Base-by-base conservation (phyloP, 345 rosid genomes). In the Lepidium sativum region DNA sequence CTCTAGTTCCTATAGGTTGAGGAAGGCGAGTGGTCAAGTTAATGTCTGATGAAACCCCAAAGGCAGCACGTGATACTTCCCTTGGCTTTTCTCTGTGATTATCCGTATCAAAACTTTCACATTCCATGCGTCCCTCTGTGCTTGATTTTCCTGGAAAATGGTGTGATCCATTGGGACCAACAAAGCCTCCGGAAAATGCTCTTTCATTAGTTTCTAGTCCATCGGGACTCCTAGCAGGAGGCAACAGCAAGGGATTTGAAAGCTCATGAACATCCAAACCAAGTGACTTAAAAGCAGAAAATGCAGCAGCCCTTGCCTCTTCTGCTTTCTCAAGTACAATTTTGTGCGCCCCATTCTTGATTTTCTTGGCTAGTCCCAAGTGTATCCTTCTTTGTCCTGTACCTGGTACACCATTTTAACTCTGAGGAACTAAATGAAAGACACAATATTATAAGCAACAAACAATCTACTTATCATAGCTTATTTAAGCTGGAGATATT, bases 321-420 rank as follows among this genome's bases (percentile, higher is more conserved):
- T 92, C 97, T 17, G 97, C 97, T 82, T 92, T 90, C 69, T 90
- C 97, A 66, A 90, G 86, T 62, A 92, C 99, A 80, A 92, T 86
- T 84, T 86, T 92, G 56, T 90, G 83, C 11, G 99, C 96, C 68
- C 92, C 95, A 75, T 84, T 89, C 79, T 84, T 92, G 37, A 92
- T 87, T 82, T 92, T 92, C 83, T 86, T 92, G 27, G 95, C 99
- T 71, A 87, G 79, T 57, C 99, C 95, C 70, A 90, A 57, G 8
- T 86, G 95, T 58, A 86, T 43, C 50, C 87, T 84, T 71, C 85
- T 83, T 75, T 89, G 97, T 67, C 88, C 91, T 60, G 84, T 67
- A 64, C 85, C 80, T 76, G 80, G 84, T 81, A 51, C 69, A 76
- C 23, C 60, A 57, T 68, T 64, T 54, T 42, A 63, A 55, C 52